Conservation (phyloP, 495 filamentous ascomycete species). For the Neurospora hispaniola region DNA sequence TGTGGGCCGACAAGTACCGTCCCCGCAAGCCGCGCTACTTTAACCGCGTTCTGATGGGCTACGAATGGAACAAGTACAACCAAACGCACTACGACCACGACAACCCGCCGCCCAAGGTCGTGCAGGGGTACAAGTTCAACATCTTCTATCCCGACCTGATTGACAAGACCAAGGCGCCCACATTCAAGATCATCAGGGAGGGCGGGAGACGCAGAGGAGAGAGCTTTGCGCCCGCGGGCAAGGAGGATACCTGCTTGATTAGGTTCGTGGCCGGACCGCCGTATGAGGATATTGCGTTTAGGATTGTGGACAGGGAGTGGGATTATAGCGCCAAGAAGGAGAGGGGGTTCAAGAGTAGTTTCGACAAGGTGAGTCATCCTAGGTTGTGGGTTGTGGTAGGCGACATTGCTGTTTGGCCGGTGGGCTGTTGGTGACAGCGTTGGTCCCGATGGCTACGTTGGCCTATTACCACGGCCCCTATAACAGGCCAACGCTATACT, state of each 20-base stretch:
- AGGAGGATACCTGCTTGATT: slow-evolving; percentile 95
- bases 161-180: slow-evolving; percentile 87
- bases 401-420: not conserved
- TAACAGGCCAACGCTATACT: not conserved
- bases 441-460: not conserved
- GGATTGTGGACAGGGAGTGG: slow-evolving; percentile 98
- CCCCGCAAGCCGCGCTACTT: slow-evolving; percentile 95
- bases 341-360: slow-evolving; percentile 89
- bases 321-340: slow-evolving; percentile 95
- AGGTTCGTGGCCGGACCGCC: slow-evolving; percentile 92
- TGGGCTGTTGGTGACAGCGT: slow-evolving; percentile 1
- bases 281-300: slow-evolving; percentile 94
- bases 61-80: slow-evolving; percentile 99
- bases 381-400: slow-evolving; percentile 6
- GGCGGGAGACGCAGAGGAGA: slow-evolving; percentile 80
- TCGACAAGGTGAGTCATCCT: slow-evolving; percentile 72
- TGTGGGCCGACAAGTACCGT: slow-evolving; percentile 84
- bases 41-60: slow-evolving; percentile 97
- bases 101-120: slow-evolving; percentile 94
- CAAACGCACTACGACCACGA: slow-evolving; percentile 99
- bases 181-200: slow-evolving; percentile 89
- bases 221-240: slow-evolving; percentile 88
- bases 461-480: slow-evolving; percentile 3
- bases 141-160: slow-evolving; percentile 99
- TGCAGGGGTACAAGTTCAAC: slow-evolving; percentile 99